These are phyloP conservation scores for Macrophomina tecta DNA, from an alignment of 2,329 filamentous ascomycete species.

Conservation along the genomic window DNA sequence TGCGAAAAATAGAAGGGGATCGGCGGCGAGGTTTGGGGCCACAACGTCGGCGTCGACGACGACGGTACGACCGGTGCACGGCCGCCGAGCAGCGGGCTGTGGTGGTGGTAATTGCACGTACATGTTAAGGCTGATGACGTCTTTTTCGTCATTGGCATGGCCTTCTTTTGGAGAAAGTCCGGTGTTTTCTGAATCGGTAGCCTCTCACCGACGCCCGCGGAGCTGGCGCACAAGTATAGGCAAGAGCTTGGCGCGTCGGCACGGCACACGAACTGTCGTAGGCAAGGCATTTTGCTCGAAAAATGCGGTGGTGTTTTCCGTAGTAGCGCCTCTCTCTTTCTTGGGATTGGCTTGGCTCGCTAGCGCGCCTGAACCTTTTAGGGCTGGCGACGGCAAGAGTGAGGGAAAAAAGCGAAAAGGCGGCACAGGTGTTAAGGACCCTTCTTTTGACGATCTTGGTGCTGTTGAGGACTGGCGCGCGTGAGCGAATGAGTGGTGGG, in stretches of 20 bases:
- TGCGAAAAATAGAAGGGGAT: constrained; percentile 20
- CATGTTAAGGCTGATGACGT: too few relatives aligned
- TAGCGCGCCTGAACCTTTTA: not conserved
- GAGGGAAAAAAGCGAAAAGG: too few relatives aligned
- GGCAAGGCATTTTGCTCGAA: not conserved
- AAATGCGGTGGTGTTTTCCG: not conserved
- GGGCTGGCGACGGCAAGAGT: not conserved
- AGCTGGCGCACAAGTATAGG: too few relatives aligned
- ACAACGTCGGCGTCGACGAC: too few relatives aligned
- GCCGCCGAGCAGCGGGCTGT: not conserved
- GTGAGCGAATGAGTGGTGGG: not conserved
- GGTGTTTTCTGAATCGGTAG: too few relatives aligned
- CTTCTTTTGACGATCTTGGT: constrained; percentile 14
- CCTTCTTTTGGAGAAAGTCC: too few relatives aligned
- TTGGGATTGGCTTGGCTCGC: not conserved
- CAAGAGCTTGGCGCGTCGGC: not conserved
- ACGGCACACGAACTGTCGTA: not conserved
- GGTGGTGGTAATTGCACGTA: too few relatives aligned
- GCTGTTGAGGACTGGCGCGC: constrained; percentile 2
- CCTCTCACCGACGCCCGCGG: too few relatives aligned
- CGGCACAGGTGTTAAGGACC: not conserved
- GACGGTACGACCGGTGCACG: not conserved
- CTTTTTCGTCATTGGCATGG: too few relatives aligned
- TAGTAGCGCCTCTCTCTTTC: not conserved
- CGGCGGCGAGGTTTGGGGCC: constrained; percentile 11